phyloP scores from a whole-genome alignment of 352 stramenopile species.

The Globisporangium echinulatum region DNA sequence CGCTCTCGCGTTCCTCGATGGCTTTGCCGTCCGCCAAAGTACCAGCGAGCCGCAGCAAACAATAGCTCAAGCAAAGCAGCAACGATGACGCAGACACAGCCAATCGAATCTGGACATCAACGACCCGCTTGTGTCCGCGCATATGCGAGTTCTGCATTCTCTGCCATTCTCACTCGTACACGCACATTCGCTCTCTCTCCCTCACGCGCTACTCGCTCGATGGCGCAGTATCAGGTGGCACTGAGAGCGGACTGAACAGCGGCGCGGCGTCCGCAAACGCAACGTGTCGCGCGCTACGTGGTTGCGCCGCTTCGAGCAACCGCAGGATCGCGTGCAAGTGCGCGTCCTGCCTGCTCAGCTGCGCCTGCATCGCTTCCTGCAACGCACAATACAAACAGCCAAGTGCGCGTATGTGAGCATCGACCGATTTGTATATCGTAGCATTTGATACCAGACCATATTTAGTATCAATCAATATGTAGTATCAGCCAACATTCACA shows the following conservation, averaged over 20 bases:
- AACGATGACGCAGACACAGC: no score
- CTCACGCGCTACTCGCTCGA: background rate
- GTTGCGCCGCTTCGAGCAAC: slow-evolving; percentile 26
- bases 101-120: no score
- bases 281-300: slow-evolving; percentile 7
- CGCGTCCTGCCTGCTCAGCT: slow-evolving; percentile 44
- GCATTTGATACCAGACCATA: no score
- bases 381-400: background rate
- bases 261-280: slow-evolving; percentile 18
- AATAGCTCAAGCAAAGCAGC: no score
- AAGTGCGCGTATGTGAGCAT: background rate
- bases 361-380: slow-evolving; percentile 45
- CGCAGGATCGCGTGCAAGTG: slow-evolving; percentile 52
- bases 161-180: no score
- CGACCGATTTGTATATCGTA: no score
- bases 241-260: slow-evolving; percentile 46
- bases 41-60: no score
- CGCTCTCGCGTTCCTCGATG: no score
- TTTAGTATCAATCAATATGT: background rate
- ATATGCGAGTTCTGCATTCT: no score
- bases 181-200: no score
- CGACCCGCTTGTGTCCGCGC: no score
- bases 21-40: no score
- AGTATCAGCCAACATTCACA: background rate
- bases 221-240: background rate